phyloP scores from a whole-genome alignment of 805 yeast genomes.

The Kodamaea nitidulidarum region DNA sequence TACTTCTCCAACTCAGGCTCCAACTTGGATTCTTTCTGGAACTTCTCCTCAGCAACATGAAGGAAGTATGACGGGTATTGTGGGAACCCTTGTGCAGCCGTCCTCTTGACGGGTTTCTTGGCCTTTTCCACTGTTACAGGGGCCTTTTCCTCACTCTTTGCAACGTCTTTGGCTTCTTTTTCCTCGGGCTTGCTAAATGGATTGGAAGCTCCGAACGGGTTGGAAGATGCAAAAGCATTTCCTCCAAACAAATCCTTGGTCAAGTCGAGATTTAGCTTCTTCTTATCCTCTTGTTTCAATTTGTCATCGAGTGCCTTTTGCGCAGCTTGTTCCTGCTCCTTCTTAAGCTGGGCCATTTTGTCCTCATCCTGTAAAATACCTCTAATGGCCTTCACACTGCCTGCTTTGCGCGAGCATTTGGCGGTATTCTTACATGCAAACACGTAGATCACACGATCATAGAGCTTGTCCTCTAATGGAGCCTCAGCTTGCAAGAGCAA shows the following conservation, averaged over 20 bases:
- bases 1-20: slow-evolving; percentile 50
- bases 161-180: neutral
- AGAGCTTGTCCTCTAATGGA: slow-evolving; percentile 64
- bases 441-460: slow-evolving; percentile 78
- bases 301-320: slow-evolving; percentile 37
- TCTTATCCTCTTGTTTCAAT: slow-evolving; percentile 40
- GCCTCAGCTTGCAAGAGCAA: slow-evolving; percentile 77
- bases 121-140: slow-evolving; percentile 8
- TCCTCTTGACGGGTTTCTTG: slow-evolving; percentile 7
- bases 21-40: slow-evolving; percentile 45
- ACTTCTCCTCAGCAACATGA: slow-evolving; percentile 68
- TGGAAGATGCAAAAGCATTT: slow-evolving; percentile 17
- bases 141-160: slow-evolving; percentile 5
- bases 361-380: slow-evolving; percentile 64
- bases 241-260: slow-evolving; percentile 29
- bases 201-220: slow-evolving; percentile 23
- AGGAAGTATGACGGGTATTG: slow-evolving; percentile 62
- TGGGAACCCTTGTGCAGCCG: slow-evolving; percentile 34
- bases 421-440: slow-evolving; percentile 61
- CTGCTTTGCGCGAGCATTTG: slow-evolving; percentile 63
- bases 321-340: slow-evolving; percentile 27
- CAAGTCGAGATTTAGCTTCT: slow-evolving; percentile 35
- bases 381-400: slow-evolving; percentile 71
- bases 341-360: slow-evolving; percentile 37
- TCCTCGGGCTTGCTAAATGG: slow-evolving; percentile 6